phyloP scores from a whole-genome alignment of 2,329 filamentous ascomycete species.

The Cladosporium colombiae region DNA sequence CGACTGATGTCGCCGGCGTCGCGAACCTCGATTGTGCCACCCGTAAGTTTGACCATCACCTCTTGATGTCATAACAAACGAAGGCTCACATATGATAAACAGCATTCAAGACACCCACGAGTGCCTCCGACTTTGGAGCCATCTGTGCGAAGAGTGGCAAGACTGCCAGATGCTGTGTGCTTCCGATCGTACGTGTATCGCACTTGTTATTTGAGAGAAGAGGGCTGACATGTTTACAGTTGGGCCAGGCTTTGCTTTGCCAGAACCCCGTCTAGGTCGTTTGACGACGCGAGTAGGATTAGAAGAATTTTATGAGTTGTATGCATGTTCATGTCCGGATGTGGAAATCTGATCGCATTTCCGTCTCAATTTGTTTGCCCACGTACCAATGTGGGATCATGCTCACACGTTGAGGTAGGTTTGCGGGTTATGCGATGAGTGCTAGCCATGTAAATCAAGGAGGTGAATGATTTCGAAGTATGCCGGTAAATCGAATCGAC shows the following conservation, averaged over 20 bases:
- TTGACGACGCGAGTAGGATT: not conserved
- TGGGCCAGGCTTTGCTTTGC: not conserved
- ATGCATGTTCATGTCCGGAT: not conserved
- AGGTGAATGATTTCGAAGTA: not conserved
- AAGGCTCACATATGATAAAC: not conserved
- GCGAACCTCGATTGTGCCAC: not conserved
- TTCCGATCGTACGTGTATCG: not conserved
- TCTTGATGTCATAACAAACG: not conserved
- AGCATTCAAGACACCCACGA: not conserved
- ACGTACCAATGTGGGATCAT: not conserved
- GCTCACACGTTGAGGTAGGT: not conserved
- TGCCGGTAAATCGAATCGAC: not conserved
- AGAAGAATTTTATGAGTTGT: not conserved
- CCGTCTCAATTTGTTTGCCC: not conserved
- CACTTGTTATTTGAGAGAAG: not conserved
- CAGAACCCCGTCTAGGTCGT: not conserved
- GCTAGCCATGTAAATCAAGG: not conserved
- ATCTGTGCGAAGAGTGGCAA: not conserved
- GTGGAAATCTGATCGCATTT: not conserved
- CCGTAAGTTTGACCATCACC: not conserved
- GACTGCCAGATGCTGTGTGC: not conserved
- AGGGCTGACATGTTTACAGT: not conserved
- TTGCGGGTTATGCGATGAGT: not conserved
- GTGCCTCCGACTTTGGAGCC: not conserved
- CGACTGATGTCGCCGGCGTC: not conserved